Conservation (phyloP, 2,329 filamentous ascomycete species). For the Diaporthe ampelina region DNA sequence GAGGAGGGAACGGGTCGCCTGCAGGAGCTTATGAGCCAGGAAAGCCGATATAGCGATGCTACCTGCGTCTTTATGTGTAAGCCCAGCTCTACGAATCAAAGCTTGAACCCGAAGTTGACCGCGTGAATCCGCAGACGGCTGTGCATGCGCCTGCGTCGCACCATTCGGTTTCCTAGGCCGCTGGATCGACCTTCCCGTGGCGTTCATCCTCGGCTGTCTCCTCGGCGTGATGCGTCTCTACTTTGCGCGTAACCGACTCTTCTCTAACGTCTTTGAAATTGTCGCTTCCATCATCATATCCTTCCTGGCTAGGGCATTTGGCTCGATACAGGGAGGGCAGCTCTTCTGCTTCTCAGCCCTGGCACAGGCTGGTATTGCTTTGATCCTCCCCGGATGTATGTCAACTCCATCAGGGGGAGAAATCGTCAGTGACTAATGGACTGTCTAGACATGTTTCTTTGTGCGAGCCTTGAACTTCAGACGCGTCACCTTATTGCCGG, state of each 20-base stretch:
- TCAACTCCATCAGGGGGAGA: background rate
- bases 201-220: constrained; percentile 36
- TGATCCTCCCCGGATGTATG: constrained; percentile 35
- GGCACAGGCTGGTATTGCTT: constrained; percentile 37
- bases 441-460: constrained; percentile 28
- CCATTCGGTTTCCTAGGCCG: constrained; percentile 29
- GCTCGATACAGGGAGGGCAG: constrained; percentile 33
- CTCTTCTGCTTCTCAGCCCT: constrained; percentile 39
- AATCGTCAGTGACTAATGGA: background rate
- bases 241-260: constrained; percentile 35
- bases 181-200: constrained; percentile 39
- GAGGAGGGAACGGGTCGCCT: background rate
- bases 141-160: constrained; percentile 17
- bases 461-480: constrained; percentile 38
- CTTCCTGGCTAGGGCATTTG: constrained; percentile 35
- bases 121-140: background rate
- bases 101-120: background rate
- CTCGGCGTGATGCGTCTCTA: constrained; percentile 37
- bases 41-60: background rate
- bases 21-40: background rate
- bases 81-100: background rate
- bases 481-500: constrained; percentile 39
- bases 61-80: background rate
- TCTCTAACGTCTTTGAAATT: constrained; percentile 39
- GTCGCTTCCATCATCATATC: constrained; percentile 36